Evolutionary conservation across 75 land plant species (phyloP).

Genomic region (Picea sitchensis): DNA sequence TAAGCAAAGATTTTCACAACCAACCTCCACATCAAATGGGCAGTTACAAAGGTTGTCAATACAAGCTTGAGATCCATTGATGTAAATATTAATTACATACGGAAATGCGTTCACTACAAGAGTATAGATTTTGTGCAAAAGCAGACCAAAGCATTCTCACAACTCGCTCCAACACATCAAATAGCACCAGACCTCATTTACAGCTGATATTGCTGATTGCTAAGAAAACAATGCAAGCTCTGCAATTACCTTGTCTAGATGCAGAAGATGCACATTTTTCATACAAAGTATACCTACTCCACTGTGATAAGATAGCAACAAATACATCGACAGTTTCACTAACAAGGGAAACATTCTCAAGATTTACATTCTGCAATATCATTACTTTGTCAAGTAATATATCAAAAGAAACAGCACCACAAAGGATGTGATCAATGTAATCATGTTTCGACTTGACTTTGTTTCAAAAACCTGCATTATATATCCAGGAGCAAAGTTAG

Average conservation of each 20-base stretch:
- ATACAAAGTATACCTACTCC: background rate
- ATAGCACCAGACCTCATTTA: background rate
- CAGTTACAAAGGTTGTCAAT: background rate
- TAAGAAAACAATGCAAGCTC: background rate
- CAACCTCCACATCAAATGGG: background rate
- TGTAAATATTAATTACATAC: background rate
- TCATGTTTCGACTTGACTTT: constrained; percentile 76
- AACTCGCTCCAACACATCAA: constrained; percentile 3
- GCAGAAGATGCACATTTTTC: constrained; percentile 1
- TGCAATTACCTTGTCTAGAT: background rate
- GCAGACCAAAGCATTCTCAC: background rate
- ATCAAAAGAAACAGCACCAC: constrained; percentile 74
- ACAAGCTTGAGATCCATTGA: background rate
- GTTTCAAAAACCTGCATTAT: constrained; percentile 78
- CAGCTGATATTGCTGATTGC: constrained; percentile 6
- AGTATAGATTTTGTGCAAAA: constrained; percentile 2
- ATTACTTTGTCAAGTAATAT: constrained; percentile 75
- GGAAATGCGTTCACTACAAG: background rate
- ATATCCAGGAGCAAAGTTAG: background rate
- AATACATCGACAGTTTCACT: background rate
- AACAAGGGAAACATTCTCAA: too few relatives aligned
- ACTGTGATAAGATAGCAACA: background rate
- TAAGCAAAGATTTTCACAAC: background rate
- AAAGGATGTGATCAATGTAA: constrained; percentile 77
- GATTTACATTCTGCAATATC: background rate